phyloP scores from a whole-genome alignment of 2,329 filamentous ascomycete species.

The Fusarium sp. region DNA sequence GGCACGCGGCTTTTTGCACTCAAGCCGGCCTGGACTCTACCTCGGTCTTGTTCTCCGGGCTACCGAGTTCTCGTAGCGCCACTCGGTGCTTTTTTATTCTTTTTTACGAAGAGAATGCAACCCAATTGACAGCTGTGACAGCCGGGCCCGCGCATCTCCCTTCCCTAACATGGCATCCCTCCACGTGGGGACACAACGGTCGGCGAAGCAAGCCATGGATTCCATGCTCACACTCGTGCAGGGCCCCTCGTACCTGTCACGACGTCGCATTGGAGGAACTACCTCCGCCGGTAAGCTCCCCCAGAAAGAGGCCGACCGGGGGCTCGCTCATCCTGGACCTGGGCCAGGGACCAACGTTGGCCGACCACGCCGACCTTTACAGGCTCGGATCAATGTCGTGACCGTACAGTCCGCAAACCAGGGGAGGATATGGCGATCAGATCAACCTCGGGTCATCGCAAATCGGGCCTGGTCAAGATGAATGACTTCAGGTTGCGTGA shows the following conservation, averaged over 20 bases:
- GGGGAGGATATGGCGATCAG: conserved; percentile 12
- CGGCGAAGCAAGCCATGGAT: conserved; percentile 14
- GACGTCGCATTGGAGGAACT: conserved; percentile 33
- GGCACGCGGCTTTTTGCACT: not conserved
- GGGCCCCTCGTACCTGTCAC: conserved; percentile 13
- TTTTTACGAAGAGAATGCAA: conserved; percentile 9
- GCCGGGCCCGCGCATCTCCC: conserved; percentile 31
- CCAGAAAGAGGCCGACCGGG: conserved; percentile 8
- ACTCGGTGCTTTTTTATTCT: conserved; percentile 3
- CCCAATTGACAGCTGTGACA: conserved; percentile 32
- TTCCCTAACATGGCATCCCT: conserved; percentile 1
- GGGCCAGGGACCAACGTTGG: not conserved
- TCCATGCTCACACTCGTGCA: conserved; percentile 21
- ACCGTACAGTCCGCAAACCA: not conserved
- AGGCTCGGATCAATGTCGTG: not conserved
- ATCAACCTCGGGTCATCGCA: conserved; percentile 31
- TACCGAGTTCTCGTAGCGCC: not conserved
- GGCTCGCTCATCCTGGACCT: conserved; percentile 10
- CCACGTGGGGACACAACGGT: conserved; percentile 37
- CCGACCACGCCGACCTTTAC: too few relatives aligned
- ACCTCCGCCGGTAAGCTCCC: conserved; percentile 1
- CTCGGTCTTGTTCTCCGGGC: not conserved
- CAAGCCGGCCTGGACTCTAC: not conserved
- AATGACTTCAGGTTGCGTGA: not conserved
- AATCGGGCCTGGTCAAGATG: conserved; percentile 30